Evolutionary conservation across 2,329 filamentous ascomycete species (phyloP), one percentile per base, ranked within the genome.

Genomic region (Graphilbum fragrans): DNA sequence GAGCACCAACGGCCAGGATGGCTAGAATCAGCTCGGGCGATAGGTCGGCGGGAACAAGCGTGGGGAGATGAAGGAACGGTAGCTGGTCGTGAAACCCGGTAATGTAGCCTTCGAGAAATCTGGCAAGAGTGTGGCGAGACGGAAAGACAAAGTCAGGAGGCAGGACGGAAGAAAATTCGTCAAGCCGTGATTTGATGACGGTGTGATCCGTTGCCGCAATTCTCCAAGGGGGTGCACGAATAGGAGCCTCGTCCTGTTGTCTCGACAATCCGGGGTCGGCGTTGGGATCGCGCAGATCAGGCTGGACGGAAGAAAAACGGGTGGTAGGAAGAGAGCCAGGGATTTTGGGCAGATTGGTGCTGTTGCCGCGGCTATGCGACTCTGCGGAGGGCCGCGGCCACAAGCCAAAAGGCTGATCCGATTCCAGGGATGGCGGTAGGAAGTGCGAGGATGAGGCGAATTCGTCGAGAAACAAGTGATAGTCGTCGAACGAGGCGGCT

Each of bases 31-130:
- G 61, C 55, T 85, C 82, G 0, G 80, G 72, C 0, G 78, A 74
- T n/a, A 76, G 68, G n/a, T 77, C 72, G 8, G 71, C 70, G 1
- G 78, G 70, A 2, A 68, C 66, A 37, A 85, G 64, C 0, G 80
- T 84, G 0, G 81, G 75, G 5, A 83, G 60, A 53, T 86, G 81
- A 22, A 86, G 62, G 46, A 85, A 75, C 0, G 72, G 72, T 33
- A 76, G 63, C 45, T 75, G 70, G 21, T 70, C 65, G 43, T 76
- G 57, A 44, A 85, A 83, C 0, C 80, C 79, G 44, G 70, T 74
- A 41, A 83, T 72, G 50, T 83, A 86, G 1, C 79, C 80, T 44
- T 82, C 78, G 25, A 85, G 58, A 47, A 84, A 85, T 27, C 81
- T 63, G 3, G 76, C 78, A 22, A 85, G 55, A 0, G 81, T 82